A percentile compares a stretch with the other conserved stretches of the same genome.
These are phyloP conservation scores for Kewa caespitosa DNA, from an alignment of 179 eudicot species.

Conservation along the genomic window DNA sequence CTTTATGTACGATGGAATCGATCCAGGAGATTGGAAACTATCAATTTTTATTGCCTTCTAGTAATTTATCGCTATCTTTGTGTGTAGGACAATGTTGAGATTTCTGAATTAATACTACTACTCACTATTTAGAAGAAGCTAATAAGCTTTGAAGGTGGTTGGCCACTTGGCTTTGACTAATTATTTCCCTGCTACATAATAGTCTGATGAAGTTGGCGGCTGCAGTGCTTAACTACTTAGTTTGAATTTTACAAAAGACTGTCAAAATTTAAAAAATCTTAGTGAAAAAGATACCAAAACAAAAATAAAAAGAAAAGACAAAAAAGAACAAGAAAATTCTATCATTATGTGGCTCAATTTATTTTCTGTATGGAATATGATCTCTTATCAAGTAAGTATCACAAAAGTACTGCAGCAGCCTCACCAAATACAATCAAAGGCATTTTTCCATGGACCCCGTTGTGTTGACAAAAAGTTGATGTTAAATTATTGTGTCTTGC, in stretches of 20 bases:
- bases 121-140: slow-evolving; percentile 3
- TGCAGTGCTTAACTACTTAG: slow-evolving; percentile 1
- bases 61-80: too few relatives aligned
- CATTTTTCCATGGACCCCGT: slow-evolving; percentile 9
- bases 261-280: too few relatives aligned
- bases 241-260: neutral
- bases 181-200: neutral
- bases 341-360: neutral
- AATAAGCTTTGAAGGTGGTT: neutral
- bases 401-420: slow-evolving; percentile 5
- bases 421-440: slow-evolving; percentile 5
- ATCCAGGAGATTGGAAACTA: too few relatives aligned
- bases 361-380: neutral
- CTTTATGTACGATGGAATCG: too few relatives aligned
- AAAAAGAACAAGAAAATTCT: neutral
- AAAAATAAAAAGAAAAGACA: neutral
- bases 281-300: too few relatives aligned
- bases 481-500: neutral
- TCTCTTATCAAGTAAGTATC: neutral
- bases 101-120: too few relatives aligned
- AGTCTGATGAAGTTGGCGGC: neutral
- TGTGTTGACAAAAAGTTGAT: neutral
- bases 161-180: neutral
- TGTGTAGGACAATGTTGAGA: neutral
- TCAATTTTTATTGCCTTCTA: too few relatives aligned